Evolutionary conservation across 257 asterid genomes (phyloP), one percentile per base, ranked within the genome.

Genomic region (Solanum sparsipilum): DNA sequence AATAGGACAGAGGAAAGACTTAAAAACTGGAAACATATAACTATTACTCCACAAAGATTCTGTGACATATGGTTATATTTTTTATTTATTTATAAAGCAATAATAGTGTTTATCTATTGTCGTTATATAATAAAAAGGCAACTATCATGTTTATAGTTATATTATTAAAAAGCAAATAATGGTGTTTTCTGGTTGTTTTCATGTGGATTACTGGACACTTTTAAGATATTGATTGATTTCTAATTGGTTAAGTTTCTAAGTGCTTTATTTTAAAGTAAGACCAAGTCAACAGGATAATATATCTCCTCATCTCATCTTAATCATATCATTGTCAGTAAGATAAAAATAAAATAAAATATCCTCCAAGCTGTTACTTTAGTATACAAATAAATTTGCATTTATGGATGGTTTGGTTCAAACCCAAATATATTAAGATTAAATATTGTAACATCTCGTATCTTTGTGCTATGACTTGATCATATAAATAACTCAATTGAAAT

Each of bases 151-250:
- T 74, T 86, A 87, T 87, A n/a, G 70, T 15, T 71, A 34, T 7
- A 71, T 3, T 48, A 65, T 68, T 36, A 38, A 72, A 72, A 87
- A 58, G 75, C 31, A 78, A 35, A 90, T 88, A 46, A 84, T 88
- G 84, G 23, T 56, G 90, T 36, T 85, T 87, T 74, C 25, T 89
- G 73, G 92, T 65, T 56, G 90, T 31, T 85, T 87, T 68, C 25
- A 91, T 84, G 93, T 65, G 63, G 6, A 46, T 13, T 46, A 13
- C 16, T 46, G 56, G 63, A 16, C 63, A 52, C 63, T 16, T 52
- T 52, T 16, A 52, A 52, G 63, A 52, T 16, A 52, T 12, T 46
- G 2, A 46, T 46, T 46, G 56, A 46, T 46, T 23, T 60, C 29
- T 21, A n/a, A 36, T 29, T 87, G 13, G n/a, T 32, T 44, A 74